Conservation (phyloP, 2,329 filamentous ascomycete species). For the Fusarium verticillioides region DNA sequence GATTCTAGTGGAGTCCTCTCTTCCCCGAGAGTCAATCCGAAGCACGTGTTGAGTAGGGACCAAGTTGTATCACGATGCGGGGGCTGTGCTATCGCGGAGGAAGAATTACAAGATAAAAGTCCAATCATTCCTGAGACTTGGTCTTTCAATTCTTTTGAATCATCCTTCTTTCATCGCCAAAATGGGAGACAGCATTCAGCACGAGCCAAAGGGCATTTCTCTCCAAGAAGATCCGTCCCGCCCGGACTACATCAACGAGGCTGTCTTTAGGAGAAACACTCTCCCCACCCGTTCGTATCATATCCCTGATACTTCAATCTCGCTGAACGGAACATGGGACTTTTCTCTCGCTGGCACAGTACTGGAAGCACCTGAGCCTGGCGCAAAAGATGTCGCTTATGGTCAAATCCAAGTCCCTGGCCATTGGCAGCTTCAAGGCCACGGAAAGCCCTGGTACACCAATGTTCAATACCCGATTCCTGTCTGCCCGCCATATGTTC, state of each 20-base stretch:
- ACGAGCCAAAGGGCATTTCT: conserved; percentile 44
- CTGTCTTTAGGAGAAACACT: conserved; percentile 64
- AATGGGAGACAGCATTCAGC: conserved; percentile 32
- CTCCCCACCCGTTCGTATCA: conserved; percentile 64
- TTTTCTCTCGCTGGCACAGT: conserved; percentile 63
- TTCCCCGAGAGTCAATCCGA: conserved; percentile 7
- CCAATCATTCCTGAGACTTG: background rate
- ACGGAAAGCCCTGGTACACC: conserved; percentile 74
- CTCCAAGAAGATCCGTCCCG: conserved; percentile 50
- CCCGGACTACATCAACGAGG: conserved; percentile 62
- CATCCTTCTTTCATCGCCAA: background rate
- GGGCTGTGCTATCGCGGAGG: conserved; percentile 6
- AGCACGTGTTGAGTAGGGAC: conserved; percentile 14
- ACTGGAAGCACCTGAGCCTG: conserved; percentile 55
- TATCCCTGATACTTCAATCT: conserved; percentile 60
- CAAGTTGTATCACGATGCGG: conserved; percentile 28
- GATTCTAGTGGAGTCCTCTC: conserved; percentile 18
- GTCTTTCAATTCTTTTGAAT: background rate
- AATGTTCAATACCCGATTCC: conserved; percentile 75
- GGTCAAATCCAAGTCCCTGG: conserved; percentile 69
- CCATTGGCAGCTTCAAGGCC: conserved; percentile 77
- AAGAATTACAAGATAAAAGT: conserved; percentile 24
- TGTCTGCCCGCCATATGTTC: conserved; percentile 70
- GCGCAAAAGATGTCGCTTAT: conserved; percentile 59
- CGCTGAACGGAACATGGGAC: conserved; percentile 67